Evolutionary conservation across 495 filamentous ascomycete species (phyloP).

Genomic region (Chaetomidium leptoderma): DNA sequence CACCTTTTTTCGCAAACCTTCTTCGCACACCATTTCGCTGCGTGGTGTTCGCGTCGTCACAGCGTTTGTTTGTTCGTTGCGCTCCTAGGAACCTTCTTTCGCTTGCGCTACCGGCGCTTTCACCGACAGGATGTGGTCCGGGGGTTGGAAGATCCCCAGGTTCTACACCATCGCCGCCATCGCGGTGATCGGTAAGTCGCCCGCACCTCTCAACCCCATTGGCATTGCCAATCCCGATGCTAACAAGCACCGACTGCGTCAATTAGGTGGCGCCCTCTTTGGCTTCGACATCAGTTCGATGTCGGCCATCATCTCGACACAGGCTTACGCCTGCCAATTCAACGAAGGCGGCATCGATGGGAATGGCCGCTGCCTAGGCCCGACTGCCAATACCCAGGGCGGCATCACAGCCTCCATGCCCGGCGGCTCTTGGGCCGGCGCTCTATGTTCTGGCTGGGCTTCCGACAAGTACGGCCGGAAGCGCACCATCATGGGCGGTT

Average conservation of each 20-base stretch:
- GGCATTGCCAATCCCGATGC: not conserved
- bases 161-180: constrained; percentile 71
- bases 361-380: constrained; percentile 45
- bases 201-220: not conserved
- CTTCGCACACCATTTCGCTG: no score
- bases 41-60: no score
- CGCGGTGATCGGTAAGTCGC: constrained; percentile 55
- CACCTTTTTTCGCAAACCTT: no score
- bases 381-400: constrained; percentile 47
- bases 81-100: no score
- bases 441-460: constrained; percentile 60
- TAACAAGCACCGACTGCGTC: not conserved
- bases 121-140: no score
- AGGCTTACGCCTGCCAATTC: constrained; percentile 63
- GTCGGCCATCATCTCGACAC: constrained; percentile 65
- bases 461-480: constrained; percentile 67
- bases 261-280: constrained; percentile 68
- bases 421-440: constrained; percentile 69
- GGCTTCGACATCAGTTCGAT: constrained; percentile 74
- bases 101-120: no score
- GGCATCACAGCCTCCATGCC: constrained; percentile 69
- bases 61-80: no score
- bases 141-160: constrained; percentile 54
- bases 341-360: constrained; percentile 43
- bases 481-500: constrained; percentile 59